Evolutionary conservation across 257 asterid genomes (phyloP).

Genomic region (Solanum infundibuliforme): DNA sequence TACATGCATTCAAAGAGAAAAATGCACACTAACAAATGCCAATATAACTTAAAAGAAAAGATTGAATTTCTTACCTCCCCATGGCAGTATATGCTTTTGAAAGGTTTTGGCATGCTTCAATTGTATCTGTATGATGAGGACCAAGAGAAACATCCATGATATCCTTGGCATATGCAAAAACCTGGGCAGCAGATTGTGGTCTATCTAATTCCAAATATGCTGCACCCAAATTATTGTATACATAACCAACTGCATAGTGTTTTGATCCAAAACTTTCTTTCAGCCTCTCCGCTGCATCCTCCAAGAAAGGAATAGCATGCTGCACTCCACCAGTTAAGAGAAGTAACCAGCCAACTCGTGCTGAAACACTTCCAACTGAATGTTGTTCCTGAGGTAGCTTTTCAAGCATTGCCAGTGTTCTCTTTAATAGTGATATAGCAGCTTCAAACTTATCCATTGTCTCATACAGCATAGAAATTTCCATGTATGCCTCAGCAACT

Average conservation of each 20-base stretch:
- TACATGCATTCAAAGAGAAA: not conserved
- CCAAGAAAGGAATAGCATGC: constrained; percentile 63
- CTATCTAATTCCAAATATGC: constrained; percentile 84
- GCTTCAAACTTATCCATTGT: constrained; percentile 77
- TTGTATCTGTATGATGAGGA: constrained; percentile 77
- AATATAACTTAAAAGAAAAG: not conserved
- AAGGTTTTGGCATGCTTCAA: constrained; percentile 75
- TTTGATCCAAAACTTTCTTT: constrained; percentile 89
- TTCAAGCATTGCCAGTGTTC: constrained; percentile 54
- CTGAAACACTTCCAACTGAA: constrained; percentile 76
- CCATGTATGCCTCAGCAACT: constrained; percentile 76
- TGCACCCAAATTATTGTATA: constrained; percentile 84
- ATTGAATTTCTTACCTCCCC: constrained; percentile 42
- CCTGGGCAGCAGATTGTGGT: constrained; percentile 92
- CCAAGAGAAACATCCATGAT: constrained; percentile 89
- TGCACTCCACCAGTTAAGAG: constrained; percentile 70
- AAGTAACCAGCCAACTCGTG: constrained; percentile 86
- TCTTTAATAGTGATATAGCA: constrained; percentile 60
- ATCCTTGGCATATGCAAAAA: constrained; percentile 79
- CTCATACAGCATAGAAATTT: constrained; percentile 71
- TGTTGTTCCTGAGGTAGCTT: constrained; percentile 86
- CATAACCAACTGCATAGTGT: constrained; percentile 77
- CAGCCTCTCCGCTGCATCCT: constrained; percentile 89
- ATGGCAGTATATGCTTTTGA: constrained; percentile 93
- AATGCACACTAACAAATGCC: not conserved